Evolutionary conservation across 108 stramenopile species (phyloP).

Genomic region (Licmophora abbreviata): DNA sequence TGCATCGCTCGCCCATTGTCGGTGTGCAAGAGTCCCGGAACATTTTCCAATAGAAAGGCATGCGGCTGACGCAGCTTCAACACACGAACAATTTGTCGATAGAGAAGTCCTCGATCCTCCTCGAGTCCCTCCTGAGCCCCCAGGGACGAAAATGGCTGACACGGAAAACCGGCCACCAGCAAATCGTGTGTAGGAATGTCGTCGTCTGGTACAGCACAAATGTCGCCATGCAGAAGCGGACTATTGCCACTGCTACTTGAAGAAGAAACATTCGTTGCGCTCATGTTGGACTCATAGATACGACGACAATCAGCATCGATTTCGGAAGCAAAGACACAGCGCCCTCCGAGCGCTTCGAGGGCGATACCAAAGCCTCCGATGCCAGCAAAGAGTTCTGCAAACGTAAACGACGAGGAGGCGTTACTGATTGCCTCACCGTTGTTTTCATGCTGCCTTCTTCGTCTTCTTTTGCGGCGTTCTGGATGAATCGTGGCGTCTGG

Average conservation of each 20-base stretch:
- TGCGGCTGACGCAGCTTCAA: constrained; percentile 48
- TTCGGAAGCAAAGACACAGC: constrained; percentile 68
- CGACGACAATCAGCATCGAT: constrained; percentile 43
- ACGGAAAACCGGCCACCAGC: constrained; percentile 71
- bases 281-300: constrained; percentile 36
- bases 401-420: constrained; percentile 36
- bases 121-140: constrained; percentile 62
- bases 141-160: constrained; percentile 65
- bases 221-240: constrained; percentile 8
- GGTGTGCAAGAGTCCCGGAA: constrained; percentile 59
- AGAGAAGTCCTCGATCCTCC: constrained; percentile 42
- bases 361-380: constrained; percentile 84
- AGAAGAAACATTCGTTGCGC: neutral
- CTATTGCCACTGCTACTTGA: neutral
- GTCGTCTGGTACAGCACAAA: constrained; percentile 13
- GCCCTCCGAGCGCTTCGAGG: constrained; percentile 65
- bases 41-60: constrained; percentile 75
- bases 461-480: constrained; percentile 13
- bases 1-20: constrained; percentile 23
- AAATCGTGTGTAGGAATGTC: constrained; percentile 28
- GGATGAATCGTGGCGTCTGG: constrained; percentile 36
- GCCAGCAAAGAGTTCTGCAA: constrained; percentile 69
- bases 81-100: constrained; percentile 60
- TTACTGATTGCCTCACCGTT: neutral
- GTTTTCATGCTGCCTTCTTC: neutral